Evolutionary conservation across 495 filamentous ascomycete species (phyloP).

Genomic region (Xylaria bambusicola): DNA sequence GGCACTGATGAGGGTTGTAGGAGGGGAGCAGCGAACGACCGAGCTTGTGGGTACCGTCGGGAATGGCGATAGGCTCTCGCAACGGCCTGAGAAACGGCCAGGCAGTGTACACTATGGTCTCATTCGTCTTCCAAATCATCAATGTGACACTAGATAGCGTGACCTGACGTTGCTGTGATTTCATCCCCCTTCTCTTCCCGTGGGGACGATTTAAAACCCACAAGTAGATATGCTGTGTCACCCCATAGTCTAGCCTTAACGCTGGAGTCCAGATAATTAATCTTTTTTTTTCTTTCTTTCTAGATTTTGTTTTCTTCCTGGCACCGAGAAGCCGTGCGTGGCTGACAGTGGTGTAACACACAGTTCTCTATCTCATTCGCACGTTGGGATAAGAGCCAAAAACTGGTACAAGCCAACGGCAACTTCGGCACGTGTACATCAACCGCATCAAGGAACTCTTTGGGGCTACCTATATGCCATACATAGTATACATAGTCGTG

Average conservation of each 20-base stretch:
- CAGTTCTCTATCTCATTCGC: not conserved
- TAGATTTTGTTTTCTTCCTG: not conserved
- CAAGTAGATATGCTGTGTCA: not conserved
- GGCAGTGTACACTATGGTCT: too few relatives aligned
- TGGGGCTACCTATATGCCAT: not conserved
- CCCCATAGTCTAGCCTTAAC: slow-evolving; percentile 1
- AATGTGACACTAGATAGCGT: slow-evolving; percentile 15
- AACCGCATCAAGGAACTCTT: not conserved
- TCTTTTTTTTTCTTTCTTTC: not conserved
- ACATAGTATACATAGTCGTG: too few relatives aligned
- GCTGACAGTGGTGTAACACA: not conserved
- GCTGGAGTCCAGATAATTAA: not conserved
- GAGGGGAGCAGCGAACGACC: not conserved
- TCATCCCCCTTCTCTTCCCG: not conserved
- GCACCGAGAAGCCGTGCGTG: not conserved
- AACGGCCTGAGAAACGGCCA: too few relatives aligned
- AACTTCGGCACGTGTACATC: not conserved
- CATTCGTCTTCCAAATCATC: slow-evolving; percentile 16
- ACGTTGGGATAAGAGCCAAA: not conserved
- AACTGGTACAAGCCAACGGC: not conserved
- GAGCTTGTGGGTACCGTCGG: slow-evolving; percentile 5
- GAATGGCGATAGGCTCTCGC: not conserved
- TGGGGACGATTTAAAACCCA: not conserved
- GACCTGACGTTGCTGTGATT: slow-evolving; percentile 12
- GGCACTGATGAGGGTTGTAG: not conserved